Evolutionary conservation across 495 filamentous ascomycete genomes (phyloP).

Genomic region (Aspergillus incahuasiensis): DNA sequence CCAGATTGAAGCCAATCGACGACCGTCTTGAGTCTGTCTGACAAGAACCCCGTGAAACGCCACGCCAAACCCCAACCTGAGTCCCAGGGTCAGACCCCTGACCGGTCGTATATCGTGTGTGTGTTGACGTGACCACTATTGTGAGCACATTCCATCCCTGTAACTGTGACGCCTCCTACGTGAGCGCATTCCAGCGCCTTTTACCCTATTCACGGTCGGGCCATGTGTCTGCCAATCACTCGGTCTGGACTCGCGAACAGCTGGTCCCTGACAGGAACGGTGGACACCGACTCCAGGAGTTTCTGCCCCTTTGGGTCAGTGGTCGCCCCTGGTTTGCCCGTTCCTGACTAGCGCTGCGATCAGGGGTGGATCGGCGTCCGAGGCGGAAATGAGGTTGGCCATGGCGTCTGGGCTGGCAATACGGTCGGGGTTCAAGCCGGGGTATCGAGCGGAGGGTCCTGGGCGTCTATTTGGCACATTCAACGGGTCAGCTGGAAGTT

Average conservation of each 20-base stretch:
- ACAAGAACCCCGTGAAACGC: not conserved
- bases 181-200: not conserved
- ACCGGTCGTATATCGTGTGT: not conserved
- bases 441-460: too few relatives aligned
- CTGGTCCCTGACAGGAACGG: not conserved
- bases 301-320: conserved; percentile 6
- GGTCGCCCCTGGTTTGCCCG: not conserved
- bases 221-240: not conserved
- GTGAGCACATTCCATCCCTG: not conserved
- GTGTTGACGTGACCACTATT: not conserved
- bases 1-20: conserved; percentile 1
- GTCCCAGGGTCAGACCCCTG: not conserved
- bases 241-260: not conserved
- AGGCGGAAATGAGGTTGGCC: not conserved
- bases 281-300: not conserved
- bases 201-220: not conserved
- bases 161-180: not conserved
- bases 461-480: too few relatives aligned
- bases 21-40: not conserved
- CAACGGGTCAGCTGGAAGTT: not conserved
- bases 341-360: conserved; percentile 7
- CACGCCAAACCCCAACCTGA: not conserved
- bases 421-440: not conserved
- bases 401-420: not conserved
- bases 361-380: conserved; percentile 6